Evolutionary conservation across 192 early-diverging fungal genomes (phyloP).

Genomic region (Ramicandelaber brevisporus): DNA sequence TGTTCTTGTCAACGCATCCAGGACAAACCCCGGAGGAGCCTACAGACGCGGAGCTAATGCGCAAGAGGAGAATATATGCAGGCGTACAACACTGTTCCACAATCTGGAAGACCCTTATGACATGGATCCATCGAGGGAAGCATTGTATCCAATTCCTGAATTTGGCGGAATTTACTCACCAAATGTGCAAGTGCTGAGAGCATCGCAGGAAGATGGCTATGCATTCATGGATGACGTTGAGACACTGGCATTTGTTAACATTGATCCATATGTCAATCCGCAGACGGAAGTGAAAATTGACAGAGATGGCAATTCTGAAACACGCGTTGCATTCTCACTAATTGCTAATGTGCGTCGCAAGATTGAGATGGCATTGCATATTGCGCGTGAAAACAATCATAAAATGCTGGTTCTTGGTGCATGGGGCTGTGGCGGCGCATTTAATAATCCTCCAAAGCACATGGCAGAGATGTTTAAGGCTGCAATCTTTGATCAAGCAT

Average conservation of each 20-base stretch:
- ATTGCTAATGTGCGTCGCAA: slow-evolving; percentile 15
- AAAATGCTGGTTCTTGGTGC: slow-evolving; percentile 15
- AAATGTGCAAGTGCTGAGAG: slow-evolving; percentile 14
- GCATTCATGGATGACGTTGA: slow-evolving; percentile 15
- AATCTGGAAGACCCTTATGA: slow-evolving; percentile 18
- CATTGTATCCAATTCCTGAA: slow-evolving; percentile 19
- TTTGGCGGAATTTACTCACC: slow-evolving; percentile 22
- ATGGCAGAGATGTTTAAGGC: slow-evolving; percentile 20
- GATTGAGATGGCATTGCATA: slow-evolving; percentile 17
- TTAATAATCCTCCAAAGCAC: slow-evolving; percentile 7
- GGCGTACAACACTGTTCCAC: slow-evolving; percentile 14
- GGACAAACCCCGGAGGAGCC: slow-evolving; percentile 15
- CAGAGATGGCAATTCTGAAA: slow-evolving; percentile 14
- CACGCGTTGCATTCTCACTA: slow-evolving; percentile 11
- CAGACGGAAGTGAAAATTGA: slow-evolving; percentile 15
- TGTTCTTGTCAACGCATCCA: slow-evolving; percentile 14
- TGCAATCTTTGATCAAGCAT: slow-evolving; percentile 15
- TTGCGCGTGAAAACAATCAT: slow-evolving; percentile 19
- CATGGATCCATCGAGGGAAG: slow-evolving; percentile 12
- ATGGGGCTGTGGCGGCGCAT: slow-evolving; percentile 15
- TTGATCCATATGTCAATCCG: slow-evolving; percentile 16
- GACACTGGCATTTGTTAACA: slow-evolving; percentile 16
- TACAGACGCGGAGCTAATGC: slow-evolving; percentile 16
- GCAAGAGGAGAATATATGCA: slow-evolving; percentile 19
- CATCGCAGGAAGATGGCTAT: slow-evolving; percentile 16